phyloP scores from a whole-genome alignment of 176 grass and related monocot species.

The Juncus effusus region DNA sequence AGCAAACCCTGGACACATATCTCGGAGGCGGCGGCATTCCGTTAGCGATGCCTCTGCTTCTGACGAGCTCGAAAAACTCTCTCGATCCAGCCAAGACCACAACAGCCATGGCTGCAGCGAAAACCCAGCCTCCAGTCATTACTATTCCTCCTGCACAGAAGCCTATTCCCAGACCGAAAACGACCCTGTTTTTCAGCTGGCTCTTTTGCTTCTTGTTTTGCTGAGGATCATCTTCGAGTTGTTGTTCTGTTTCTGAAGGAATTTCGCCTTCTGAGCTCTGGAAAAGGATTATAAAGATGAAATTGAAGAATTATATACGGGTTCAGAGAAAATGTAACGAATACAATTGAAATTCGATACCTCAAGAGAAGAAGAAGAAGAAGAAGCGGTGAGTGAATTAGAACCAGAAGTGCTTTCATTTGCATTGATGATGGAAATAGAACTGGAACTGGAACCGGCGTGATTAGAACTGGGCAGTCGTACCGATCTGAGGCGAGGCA shows the following conservation, averaged over 20 bases:
- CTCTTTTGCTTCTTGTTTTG: conserved; percentile 19
- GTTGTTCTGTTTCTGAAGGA: not conserved
- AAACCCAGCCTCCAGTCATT: conserved; percentile 70
- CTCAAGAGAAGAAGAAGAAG: conserved; percentile 14
- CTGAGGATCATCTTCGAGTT: conserved; percentile 2
- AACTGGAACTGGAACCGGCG: conserved; percentile 8
- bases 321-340: conserved; percentile 1
- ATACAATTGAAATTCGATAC: not conserved
- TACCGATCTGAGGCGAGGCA: not conserved
- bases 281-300: not conserved
- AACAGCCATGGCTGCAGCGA: conserved; percentile 43
- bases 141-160: conserved; percentile 68
- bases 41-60: conserved; percentile 37
- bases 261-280: conserved; percentile 8
- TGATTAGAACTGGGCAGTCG: conserved; percentile 7
- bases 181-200: conserved; percentile 57
- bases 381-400: not conserved
- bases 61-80: conserved; percentile 83
- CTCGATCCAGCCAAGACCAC: conserved; percentile 46
- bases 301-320: not conserved
- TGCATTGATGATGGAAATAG: not conserved
- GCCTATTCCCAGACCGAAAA: conserved; percentile 80
- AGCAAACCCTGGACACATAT: conserved; percentile 76
- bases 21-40: conserved; percentile 54
- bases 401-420: conserved; percentile 9